Base-by-base conservation (phyloP, 202 grass and related monocot species). In the Musa balbisiana region DNA sequence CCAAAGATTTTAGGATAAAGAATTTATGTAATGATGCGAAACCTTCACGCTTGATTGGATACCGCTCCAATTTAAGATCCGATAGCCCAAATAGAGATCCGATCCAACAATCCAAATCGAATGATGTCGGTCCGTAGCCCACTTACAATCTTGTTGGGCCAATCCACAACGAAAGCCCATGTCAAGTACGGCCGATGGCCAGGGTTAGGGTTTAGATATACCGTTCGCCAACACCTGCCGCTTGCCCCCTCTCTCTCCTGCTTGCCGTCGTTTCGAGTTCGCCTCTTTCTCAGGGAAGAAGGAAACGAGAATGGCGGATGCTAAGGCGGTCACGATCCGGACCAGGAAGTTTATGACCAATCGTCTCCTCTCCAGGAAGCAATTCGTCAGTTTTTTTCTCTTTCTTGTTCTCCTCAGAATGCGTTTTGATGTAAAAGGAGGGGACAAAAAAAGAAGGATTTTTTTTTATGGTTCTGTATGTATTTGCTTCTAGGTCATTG, bases 301-400 rank as follows among this genome's bases (percentile, higher is more conserved):
- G 63, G 23, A 66, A 11, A 6, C 63, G 8, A 51, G 20, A 4
- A 70, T 70, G 67, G 67, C 67, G 67, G 49, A 70, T 70, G 11
- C 67, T 8, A 70, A 70, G 49, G 67, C 67, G 1, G 67, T 70
- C 33, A 52, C 67, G 1, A 51, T 70, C 17, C 33, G 67, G 8
- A 70, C 67, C 10, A 49, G 49, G 67, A 70, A 70, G 29, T 70
- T 70, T 19, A 70, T 70, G 67, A 70, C 67, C 2, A 70, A 70
- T 70, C 67, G 67, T 49, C 67, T 70, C 27, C 67, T 70, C 33
- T 70, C 67, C 16, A 70, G 67, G 67, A 70, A 70, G 67, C 49
- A 70, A 70, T 70, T 70, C 67, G 67, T 70, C 19, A 52, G 67
- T 70, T 51, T 51, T 5, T 43, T 1, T 12, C 3, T 70, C 11